Conservation (phyloP, 306 rosid species). For the Quercus variabilis region DNA sequence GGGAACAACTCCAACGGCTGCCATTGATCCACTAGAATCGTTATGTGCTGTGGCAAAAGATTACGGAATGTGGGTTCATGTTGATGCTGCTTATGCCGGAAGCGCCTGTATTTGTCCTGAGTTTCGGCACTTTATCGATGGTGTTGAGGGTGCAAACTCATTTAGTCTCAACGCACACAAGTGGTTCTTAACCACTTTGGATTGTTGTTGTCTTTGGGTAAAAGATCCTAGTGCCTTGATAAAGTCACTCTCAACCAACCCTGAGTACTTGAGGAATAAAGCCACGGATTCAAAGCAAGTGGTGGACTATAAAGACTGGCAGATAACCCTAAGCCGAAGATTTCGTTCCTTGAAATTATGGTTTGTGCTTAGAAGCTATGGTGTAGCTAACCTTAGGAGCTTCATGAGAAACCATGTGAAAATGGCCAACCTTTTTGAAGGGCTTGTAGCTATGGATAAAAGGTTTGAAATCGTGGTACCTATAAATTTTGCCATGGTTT, state of each 20-base stretch:
- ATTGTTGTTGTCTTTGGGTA: conserved; percentile 47
- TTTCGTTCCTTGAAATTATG: conserved; percentile 21
- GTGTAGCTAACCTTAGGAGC: conserved; percentile 9
- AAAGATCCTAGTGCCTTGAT: conserved; percentile 3
- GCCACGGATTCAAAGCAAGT: conserved; percentile 12
- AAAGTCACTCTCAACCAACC: conserved; percentile 18
- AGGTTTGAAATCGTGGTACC: conserved; percentile 29
- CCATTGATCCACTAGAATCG: conserved; percentile 31
- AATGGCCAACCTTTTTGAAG: conserved; percentile 30
- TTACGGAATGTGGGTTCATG: conserved; percentile 44
- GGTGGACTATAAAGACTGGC: conserved; percentile 38
- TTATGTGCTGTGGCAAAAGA: conserved; percentile 23
- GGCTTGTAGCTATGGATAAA: conserved; percentile 7
- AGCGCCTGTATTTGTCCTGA: conserved; percentile 46
- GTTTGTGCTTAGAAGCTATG: conserved; percentile 28
- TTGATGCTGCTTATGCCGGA: conserved; percentile 43
- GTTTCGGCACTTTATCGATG: conserved; percentile 33
- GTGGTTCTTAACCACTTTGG: conserved; percentile 33
- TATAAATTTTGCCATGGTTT: conserved; percentile 23
- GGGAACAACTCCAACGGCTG: conserved; percentile 43
- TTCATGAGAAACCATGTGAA: conserved; percentile 22
- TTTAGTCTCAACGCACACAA: conserved; percentile 46
- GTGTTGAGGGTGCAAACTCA: conserved; percentile 28
- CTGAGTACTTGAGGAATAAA: conserved; percentile 13
- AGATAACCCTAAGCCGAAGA: conserved; percentile 14